phyloP scores from a whole-genome alignment of 1,284 basidiomycete species.

The Cerioporus squamosus region DNA sequence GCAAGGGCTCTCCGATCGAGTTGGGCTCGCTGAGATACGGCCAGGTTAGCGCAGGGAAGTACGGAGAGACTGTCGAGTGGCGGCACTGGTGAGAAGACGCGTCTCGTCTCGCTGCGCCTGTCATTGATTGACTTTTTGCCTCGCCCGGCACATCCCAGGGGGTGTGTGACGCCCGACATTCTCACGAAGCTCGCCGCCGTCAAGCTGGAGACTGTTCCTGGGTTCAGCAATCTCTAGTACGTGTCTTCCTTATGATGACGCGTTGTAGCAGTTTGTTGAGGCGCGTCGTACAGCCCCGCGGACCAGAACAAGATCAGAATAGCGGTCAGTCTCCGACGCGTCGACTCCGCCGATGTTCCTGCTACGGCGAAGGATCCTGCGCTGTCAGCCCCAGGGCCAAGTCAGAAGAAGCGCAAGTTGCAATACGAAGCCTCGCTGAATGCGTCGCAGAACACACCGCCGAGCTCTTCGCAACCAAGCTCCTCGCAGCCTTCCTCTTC shows the following conservation, averaged over 20 bases:
- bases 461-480: constrained; percentile 21
- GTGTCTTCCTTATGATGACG: neutral
- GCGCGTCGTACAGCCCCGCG: constrained; percentile 40
- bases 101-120: constrained; percentile 7
- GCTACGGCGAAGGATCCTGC: constrained; percentile 28
- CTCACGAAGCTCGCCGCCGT: constrained; percentile 51
- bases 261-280: neutral
- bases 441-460: constrained; percentile 14
- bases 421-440: constrained; percentile 30
- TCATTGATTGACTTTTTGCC: constrained; percentile 6
- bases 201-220: constrained; percentile 48
- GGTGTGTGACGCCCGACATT: constrained; percentile 67
- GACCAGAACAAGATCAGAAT: constrained; percentile 66
- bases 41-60: constrained; percentile 44
- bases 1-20: constrained; percentile 56
- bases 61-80: constrained; percentile 71
- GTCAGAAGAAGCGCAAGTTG: constrained; percentile 44
- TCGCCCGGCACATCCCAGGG: constrained; percentile 47
- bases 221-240: constrained; percentile 58
- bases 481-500: constrained; percentile 15
- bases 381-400: constrained; percentile 24
- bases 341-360: constrained; percentile 59
- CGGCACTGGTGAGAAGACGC: constrained; percentile 62
- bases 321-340: constrained; percentile 54
- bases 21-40: constrained; percentile 69